A percentile compares a stretch with the other conserved stretches of the same genome.
Conservation (phyloP, 257 asterid genomes). For the Ajuga chamaepitys region DNA sequence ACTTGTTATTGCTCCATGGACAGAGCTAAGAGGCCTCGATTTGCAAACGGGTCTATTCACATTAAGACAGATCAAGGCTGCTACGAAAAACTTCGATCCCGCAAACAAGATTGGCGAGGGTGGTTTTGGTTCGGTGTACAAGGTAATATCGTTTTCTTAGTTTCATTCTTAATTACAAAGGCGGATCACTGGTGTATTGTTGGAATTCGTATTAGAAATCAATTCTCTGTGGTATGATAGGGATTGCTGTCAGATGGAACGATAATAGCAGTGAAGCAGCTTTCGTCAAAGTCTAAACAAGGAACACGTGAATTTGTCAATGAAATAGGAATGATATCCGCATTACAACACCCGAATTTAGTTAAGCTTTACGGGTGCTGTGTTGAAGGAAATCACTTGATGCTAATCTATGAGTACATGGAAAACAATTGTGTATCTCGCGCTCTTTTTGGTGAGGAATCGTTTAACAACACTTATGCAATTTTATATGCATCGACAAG, state of each 20-base stretch:
- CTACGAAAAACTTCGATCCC: slow-evolving; percentile 77
- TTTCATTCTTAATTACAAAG: neutral
- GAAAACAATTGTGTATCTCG: slow-evolving; percentile 76
- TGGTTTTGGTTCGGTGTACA: slow-evolving; percentile 86
- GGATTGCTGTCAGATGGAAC: slow-evolving; percentile 82
- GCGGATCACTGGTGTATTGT: neutral
- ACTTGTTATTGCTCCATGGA: slow-evolving; percentile 6
- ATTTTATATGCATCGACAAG: neutral
- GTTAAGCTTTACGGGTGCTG: slow-evolving; percentile 92
- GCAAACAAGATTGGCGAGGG: slow-evolving; percentile 91
- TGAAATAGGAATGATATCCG: slow-evolving; percentile 91
- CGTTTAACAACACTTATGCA: neutral
- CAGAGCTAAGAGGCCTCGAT: slow-evolving; percentile 82
- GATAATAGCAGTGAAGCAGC: slow-evolving; percentile 84
- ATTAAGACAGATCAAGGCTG: slow-evolving; percentile 67
- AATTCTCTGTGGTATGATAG: slow-evolving; percentile 19
- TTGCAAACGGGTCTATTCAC: slow-evolving; percentile 76
- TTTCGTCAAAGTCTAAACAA: slow-evolving; percentile 82
- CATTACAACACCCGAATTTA: slow-evolving; percentile 70
- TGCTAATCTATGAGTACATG: slow-evolving; percentile 82
- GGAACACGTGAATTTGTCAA: slow-evolving; percentile 84
- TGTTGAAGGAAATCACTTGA: slow-evolving; percentile 72
- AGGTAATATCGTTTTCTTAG: slow-evolving; percentile 35
- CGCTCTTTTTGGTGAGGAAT: slow-evolving; percentile 65
- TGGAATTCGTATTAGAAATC: neutral